Base-by-base conservation (phyloP, 2,329 filamentous ascomycete genomes). In the Botryotinia convoluta region DNA sequence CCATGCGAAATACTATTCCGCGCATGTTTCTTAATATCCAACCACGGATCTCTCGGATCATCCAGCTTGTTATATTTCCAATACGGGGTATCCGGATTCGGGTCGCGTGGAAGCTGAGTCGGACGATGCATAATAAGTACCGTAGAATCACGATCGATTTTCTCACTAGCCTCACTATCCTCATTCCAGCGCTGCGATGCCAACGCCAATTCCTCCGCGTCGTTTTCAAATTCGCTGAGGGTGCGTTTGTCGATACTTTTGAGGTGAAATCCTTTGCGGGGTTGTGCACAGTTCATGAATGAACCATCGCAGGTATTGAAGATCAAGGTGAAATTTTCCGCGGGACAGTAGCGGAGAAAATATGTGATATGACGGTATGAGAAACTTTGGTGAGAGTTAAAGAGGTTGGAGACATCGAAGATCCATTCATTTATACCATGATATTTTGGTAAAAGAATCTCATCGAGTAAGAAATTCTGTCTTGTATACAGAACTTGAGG, bases 201-300 rank as follows among this genome's bases (percentile, higher is more conserved):
- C 6, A 8, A 2, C 29, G 35, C 37, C 26, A 26, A 7, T 7
- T 2, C 1, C 14, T 16, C 22, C 4, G 7, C 37, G 0, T 5
- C 4, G 3, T 2, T 5, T 16, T n/a, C 37, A 26, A 42, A 62
- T 18, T 29, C 26, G 4, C 1, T 2, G 37, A 42, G 39, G 14
- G 6, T 18, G 8, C 26, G 9, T 10, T 16, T 0, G 3, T 18
- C 1, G 22, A 7, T 62, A 5, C 0, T 2, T n/a, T 3, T 12
- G 22, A 42, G 39, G 8, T 20, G 4, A 14, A 62, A 62, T 20
- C 37, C 60, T 42, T 42, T 4, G 26, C 60, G 39, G 5, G 60
- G 37, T 12, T 62, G 37, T 29, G 5, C 60, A 12, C 37, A 62
- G 12, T 62, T 42, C 37, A 62, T 4, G 8, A 62, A 9, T 4